Base-by-base conservation (phyloP, 495 filamentous ascomycete genomes). In the Neurospora sp. region DNA sequence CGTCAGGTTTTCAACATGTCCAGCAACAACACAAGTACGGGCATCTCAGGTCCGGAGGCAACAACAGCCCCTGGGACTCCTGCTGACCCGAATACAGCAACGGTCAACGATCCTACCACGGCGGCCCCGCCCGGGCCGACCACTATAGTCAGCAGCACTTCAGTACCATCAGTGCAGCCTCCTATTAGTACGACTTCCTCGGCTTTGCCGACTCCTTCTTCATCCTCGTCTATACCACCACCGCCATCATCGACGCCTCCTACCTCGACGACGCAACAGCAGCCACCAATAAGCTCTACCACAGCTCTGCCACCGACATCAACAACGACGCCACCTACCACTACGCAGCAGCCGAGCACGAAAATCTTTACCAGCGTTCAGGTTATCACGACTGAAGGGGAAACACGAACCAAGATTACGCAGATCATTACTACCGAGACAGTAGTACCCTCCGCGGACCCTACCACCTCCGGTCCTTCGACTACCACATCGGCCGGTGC, bases 1-100 rank as follows among this genome's bases (percentile, higher is more conserved):
- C 80, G 78, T 71, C 80, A 79, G 62, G 75, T 77, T 40, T 84
- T 86, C 79, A 79, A 78, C 74, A 87, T 87, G 85, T 81, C 84
- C 70, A 76, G 76, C 43, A 86, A 84, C 75, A 77, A 73, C 73
- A 84, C 83, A 76, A 83, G 78, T 82, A 79, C 81, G 77, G 73
- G 42, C 38, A 8, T 66, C 15, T 66, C 54, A 66, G 62, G 38
- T 40, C 72, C 73, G 62, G 10, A 73, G 48, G 71, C 73, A 70
- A 74, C 78, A 73, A 43, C 66, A 72, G 72, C 76, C 72, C 73
- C 73, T 9, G 73, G 73, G 69, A 69, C 78, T 21, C 76, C 84
- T 24, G 70, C 83, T 24, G 72, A 82, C 15, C 78, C 82, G 69
- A 62, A 73, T 24, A 71, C 72, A 66, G 71, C 76, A 34, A 72